A percentile compares a stretch with the other conserved stretches of the same genome.
Conservation (phyloP, 2,329 filamentous ascomycete genomes). For the Neopestalotiopsis clavispora region DNA sequence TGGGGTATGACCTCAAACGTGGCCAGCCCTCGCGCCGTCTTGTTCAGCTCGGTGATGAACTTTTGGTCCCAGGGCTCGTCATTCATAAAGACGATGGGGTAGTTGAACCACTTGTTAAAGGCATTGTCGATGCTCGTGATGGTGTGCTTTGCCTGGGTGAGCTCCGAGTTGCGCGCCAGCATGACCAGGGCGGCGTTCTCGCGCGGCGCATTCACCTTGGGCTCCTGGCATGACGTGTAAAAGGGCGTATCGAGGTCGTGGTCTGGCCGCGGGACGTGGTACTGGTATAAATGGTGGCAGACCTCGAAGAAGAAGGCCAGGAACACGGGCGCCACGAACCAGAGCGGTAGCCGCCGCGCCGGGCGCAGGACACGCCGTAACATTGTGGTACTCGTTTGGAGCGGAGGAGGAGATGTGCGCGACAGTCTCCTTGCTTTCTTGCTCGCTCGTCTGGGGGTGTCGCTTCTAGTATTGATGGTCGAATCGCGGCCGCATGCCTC, state of each 20-base stretch:
- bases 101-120: constrained; percentile 53
- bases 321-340: constrained; percentile 34
- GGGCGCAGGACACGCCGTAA: constrained; percentile 37
- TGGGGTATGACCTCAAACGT: constrained; percentile 47
- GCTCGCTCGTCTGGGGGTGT: neutral
- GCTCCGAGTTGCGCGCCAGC: constrained; percentile 50
- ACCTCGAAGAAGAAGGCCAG: constrained; percentile 39
- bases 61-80: constrained; percentile 45
- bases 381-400: constrained; percentile 23
- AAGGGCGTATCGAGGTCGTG: constrained; percentile 45
- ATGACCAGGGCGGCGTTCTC: constrained; percentile 52
- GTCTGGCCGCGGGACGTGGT: constrained; percentile 39
- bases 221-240: constrained; percentile 44
- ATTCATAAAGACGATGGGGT: constrained; percentile 52
- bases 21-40: constrained; percentile 40
- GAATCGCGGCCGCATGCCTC: neutral
- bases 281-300: constrained; percentile 39
- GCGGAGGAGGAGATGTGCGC: neutral
- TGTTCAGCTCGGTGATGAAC: constrained; percentile 43
- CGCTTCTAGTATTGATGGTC: neutral
- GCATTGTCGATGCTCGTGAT: constrained; percentile 46
- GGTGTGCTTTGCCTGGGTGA: constrained; percentile 42
- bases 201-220: constrained; percentile 38
- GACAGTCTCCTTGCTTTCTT: neutral
- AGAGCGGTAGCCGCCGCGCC: constrained; percentile 35